Evolutionary conservation across 345 rosid genomes (phyloP), one percentile per base, ranked within the genome.

Genomic region (Pelargonium nanum): DNA sequence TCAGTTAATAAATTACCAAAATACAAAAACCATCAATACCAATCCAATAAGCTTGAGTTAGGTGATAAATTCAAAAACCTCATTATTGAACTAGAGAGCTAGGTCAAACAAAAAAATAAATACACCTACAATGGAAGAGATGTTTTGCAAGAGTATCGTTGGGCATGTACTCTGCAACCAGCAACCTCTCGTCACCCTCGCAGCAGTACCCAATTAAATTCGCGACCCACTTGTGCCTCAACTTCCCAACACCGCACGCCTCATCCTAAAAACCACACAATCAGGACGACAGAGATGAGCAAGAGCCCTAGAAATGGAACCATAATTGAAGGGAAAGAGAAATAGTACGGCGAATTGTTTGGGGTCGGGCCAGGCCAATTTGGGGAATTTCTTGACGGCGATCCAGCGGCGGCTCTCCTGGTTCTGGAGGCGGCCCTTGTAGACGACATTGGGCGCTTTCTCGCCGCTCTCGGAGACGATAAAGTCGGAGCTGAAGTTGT

Each of bases 201-300:
- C 91, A 86, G 83, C 96, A 94, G 53, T 90, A 94, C 8, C 99
- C 99, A 65, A 90, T 88, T 82, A 94, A 85, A 81, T 86, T 94
- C 5, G 97, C 97, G 44, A 94, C 67, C 65, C 86, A 80, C 61
- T 65, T 79, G 68, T 90, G 96, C 66, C 93, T 82, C 74, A 94
- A 67, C 69, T 88, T 90, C 75, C 97, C 99, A 3, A 90, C 95
- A 25, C 86, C 84, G 80, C 84, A 68, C 6, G 97, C 97, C 67
- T 94, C 99, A 72, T 94, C 97, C 97, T 94, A 60, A 22, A 52
- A 19, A 21, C 56, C 52, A 56, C 69, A 61, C 22, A 19, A 48
- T 19, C 25, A 53, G 23, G 19, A 56, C 19, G n/a, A 26, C 24
- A 22, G 22, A 62, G 44, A 26, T 15, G 19, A 16, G 10, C 21